phyloP scores from a whole-genome alignment of 768 basidiomycete genomes.

The Fomitopsis pulvina region DNA sequence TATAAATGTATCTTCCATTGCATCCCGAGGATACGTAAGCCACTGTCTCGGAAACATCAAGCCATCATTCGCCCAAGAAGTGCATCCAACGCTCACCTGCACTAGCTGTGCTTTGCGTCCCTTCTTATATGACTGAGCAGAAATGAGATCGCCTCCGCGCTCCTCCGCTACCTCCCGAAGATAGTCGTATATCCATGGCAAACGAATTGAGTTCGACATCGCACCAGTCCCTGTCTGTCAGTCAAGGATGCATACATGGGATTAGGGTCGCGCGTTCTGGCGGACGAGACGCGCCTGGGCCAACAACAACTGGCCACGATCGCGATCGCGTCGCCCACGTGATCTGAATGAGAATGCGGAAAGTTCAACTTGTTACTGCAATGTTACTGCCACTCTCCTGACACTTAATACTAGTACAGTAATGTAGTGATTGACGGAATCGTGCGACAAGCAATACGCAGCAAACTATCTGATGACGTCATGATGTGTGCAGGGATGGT shows the following conservation, averaged over 20 bases:
- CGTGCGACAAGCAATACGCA: background rate
- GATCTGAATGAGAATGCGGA: background rate
- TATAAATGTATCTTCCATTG: constrained; percentile 32
- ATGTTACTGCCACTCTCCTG: too few relatives aligned
- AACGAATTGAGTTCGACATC: constrained; percentile 33
- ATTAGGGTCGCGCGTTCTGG: too few relatives aligned
- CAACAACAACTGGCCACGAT: background rate
- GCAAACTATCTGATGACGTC: background rate
- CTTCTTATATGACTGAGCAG: constrained; percentile 27
- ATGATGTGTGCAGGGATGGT: background rate
- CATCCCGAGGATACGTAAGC: constrained; percentile 38
- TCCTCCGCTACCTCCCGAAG: constrained; percentile 43
- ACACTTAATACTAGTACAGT: background rate
- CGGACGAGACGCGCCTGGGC: too few relatives aligned
- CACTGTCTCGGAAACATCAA: constrained; percentile 32
- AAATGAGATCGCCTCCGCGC: constrained; percentile 39
- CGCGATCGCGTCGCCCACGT: background rate
- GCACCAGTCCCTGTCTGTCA: background rate
- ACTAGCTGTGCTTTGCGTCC: constrained; percentile 53
- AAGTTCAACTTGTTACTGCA: too few relatives aligned
- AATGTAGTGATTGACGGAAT: too few relatives aligned
- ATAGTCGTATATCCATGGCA: constrained; percentile 54
- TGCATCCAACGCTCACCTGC: constrained; percentile 32
- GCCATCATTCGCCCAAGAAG: background rate
- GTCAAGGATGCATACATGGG: background rate